A percentile compares a stretch with the other conserved stretches of the same genome.
phyloP scores from a whole-genome alignment of 352 stramenopile species.

The Thraustotheca clavata region DNA sequence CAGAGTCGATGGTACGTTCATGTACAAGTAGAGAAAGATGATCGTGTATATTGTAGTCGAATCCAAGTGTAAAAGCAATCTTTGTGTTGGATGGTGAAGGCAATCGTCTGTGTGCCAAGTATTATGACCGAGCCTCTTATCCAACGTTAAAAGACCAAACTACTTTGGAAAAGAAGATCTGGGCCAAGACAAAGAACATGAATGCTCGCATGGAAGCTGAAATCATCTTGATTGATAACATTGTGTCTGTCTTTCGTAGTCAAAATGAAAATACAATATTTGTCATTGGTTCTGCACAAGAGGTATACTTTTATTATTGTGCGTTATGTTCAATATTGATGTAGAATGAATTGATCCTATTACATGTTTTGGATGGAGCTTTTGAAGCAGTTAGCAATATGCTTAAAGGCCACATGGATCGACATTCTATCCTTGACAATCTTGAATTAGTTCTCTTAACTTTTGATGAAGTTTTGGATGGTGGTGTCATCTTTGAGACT shows the following conservation, averaged over 20 bases:
- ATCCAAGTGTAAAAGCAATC: slow-evolving; percentile 78
- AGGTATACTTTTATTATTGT: slow-evolving; percentile 27
- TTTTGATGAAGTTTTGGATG: slow-evolving; percentile 87
- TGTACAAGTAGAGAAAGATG: background rate
- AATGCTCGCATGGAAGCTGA: slow-evolving; percentile 82
- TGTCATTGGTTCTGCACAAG: slow-evolving; percentile 68
- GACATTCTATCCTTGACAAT: slow-evolving; percentile 85
- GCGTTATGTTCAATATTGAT: background rate
- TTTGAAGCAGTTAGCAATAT: slow-evolving; percentile 81
- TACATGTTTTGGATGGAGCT: slow-evolving; percentile 74
- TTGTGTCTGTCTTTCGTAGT: slow-evolving; percentile 84
- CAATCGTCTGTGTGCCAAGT: slow-evolving; percentile 86
- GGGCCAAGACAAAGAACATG: slow-evolving; percentile 85
- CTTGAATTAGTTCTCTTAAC: slow-evolving; percentile 86
- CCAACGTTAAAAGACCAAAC: slow-evolving; percentile 78
- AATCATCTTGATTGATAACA: slow-evolving; percentile 85
- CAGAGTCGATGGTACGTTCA: slow-evolving; percentile 7
- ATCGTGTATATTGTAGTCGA: slow-evolving; percentile 1
- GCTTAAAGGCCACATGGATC: slow-evolving; percentile 81
- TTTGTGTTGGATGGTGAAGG: slow-evolving; percentile 84
- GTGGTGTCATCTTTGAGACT: slow-evolving; percentile 65
- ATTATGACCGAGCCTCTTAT: slow-evolving; percentile 84
- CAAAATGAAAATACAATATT: slow-evolving; percentile 85
- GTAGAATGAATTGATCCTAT: slow-evolving; percentile 85
- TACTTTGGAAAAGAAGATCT: slow-evolving; percentile 85